phyloP scores from a whole-genome alignment of 306 rosid genomes.

The Begonia masoniana region DNA sequence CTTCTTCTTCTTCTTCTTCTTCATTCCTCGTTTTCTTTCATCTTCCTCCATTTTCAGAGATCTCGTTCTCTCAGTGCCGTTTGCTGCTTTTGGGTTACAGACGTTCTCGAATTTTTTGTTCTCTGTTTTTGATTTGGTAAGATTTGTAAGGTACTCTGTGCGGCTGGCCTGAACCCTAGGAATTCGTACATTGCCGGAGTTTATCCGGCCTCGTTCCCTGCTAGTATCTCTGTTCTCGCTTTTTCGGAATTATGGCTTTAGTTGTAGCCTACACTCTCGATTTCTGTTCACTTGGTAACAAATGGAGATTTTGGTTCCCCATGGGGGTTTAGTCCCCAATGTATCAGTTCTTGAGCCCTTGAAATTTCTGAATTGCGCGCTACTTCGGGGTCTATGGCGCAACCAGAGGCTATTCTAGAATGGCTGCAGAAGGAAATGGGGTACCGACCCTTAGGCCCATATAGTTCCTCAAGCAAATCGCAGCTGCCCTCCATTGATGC shows the following conservation, averaged over 20 bases:
- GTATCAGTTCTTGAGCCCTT: not conserved
- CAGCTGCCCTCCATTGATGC: conserved; percentile 63
- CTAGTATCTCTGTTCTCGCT: not conserved
- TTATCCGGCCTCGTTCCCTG: not conserved
- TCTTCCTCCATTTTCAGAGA: not conserved
- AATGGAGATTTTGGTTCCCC: not conserved
- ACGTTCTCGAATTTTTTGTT: no score
- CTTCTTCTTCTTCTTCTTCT: no score
- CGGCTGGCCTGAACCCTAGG: no score
- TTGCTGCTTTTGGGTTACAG: no score
- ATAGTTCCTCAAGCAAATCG: conserved; percentile 44
- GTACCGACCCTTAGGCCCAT: conserved; percentile 59
- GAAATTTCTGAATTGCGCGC: conserved; percentile 35
- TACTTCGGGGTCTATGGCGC: conserved; percentile 34
- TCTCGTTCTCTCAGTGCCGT: not conserved
- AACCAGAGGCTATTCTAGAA: conserved; percentile 77
- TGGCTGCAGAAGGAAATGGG: conserved; percentile 98
- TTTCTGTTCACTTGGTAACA: conserved; percentile 1
- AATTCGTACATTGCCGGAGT: not conserved
- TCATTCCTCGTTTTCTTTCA: not conserved
- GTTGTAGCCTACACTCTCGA: not conserved
- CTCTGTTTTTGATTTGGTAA: no score
- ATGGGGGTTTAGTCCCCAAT: conserved; percentile 7
- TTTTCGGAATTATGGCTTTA: not conserved
- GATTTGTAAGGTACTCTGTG: no score